Conservation (phyloP, 139 green algal species). For the Volvox reticuliferus region DNA sequence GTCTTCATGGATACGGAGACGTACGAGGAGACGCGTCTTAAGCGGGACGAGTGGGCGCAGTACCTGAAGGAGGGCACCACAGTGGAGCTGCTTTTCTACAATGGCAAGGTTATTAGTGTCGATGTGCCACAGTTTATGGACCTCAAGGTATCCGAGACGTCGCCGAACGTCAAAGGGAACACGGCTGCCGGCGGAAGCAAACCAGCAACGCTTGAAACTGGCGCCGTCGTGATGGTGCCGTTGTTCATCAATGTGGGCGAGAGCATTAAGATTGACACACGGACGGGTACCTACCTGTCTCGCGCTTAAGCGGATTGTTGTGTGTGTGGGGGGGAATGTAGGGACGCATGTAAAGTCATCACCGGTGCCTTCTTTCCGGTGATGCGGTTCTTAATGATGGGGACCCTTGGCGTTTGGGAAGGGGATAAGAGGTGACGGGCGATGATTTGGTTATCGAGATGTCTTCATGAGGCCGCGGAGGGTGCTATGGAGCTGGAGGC, state of each 20-base stretch:
- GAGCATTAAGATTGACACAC: constrained; percentile 91
- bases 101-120: constrained; percentile 93
- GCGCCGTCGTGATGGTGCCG: constrained; percentile 67
- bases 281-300: constrained; percentile 61
- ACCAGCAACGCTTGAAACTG: constrained; percentile 90
- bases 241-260: constrained; percentile 74
- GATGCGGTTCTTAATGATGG: no score
- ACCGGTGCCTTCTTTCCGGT: no score
- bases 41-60: constrained; percentile 85
- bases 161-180: constrained; percentile 95
- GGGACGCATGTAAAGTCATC: no score
- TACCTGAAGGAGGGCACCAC: constrained; percentile 86
- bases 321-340: no score
- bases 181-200: constrained; percentile 90
- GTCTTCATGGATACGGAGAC: constrained; percentile 96
- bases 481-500: no score
- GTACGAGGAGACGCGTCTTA: constrained; percentile 96
- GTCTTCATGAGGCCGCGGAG: no score
- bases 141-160: constrained; percentile 84
- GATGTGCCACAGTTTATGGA: constrained; percentile 88
- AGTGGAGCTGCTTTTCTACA: constrained; percentile 88
- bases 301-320: not conserved
- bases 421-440: no score
- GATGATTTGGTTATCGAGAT: no score
- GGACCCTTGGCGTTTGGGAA: no score